phyloP scores from a whole-genome alignment of 1,139 yeast genomes.

The Kodamaea sp. region DNA sequence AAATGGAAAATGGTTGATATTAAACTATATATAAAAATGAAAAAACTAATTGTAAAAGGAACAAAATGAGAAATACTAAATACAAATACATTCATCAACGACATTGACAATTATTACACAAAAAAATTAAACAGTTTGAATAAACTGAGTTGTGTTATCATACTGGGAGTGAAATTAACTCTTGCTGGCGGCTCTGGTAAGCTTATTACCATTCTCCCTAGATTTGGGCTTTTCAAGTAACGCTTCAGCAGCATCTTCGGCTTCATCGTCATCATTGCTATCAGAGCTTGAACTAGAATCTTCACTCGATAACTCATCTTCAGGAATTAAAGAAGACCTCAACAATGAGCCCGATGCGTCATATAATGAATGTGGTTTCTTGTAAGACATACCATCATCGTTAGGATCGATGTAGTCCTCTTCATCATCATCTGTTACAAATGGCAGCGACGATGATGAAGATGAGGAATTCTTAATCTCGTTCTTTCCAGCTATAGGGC shows the following conservation, averaged over 20 bases:
- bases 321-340: slow-evolving; percentile 11
- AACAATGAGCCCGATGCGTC: slow-evolving; percentile 38
- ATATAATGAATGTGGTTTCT: slow-evolving; percentile 60
- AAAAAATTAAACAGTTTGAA: neutral
- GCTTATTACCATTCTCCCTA: slow-evolving; percentile 20
- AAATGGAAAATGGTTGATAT: no score
- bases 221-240: slow-evolving; percentile 10
- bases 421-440: slow-evolving; percentile 20
- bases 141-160: neutral
- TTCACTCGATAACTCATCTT: slow-evolving; percentile 27
- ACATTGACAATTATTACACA: slow-evolving; percentile 2
- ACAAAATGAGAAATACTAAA: slow-evolving; percentile 5
- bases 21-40: no score
- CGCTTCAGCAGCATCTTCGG: slow-evolving; percentile 18
- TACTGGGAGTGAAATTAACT: slow-evolving; percentile 17
- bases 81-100: slow-evolving; percentile 14
- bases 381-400: slow-evolving; percentile 76
- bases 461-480: no score
- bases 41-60: no score
- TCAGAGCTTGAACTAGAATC: slow-evolving; percentile 30
- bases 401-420: slow-evolving; percentile 77
- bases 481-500: neutral
- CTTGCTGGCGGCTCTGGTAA: slow-evolving; percentile 44
- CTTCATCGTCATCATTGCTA: slow-evolving; percentile 30
- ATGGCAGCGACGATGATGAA: neutral